These are phyloP conservation scores for Hansenula anomala DNA, from an alignment of 1,139 yeast species.

Conservation along the genomic window DNA sequence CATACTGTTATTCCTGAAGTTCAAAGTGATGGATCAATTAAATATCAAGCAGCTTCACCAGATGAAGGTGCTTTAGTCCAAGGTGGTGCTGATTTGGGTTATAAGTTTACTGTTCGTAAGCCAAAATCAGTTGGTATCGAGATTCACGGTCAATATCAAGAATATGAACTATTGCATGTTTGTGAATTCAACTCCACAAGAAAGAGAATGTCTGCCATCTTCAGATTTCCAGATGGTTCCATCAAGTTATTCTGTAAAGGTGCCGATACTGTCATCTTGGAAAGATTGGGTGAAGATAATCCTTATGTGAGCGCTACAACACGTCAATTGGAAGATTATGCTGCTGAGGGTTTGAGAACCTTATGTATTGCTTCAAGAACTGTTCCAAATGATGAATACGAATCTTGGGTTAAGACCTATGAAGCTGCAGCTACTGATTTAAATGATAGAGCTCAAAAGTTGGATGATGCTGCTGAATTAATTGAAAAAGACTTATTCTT, in stretches of 20 bases:
- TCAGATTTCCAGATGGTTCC: constrained; percentile 90
- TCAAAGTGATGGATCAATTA: constrained; percentile 54
- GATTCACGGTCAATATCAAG: constrained; percentile 34
- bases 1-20: constrained; percentile 97
- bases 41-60: constrained; percentile 98
- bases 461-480: constrained; percentile 81
- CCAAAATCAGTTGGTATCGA: constrained; percentile 79
- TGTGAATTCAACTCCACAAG: constrained; percentile 97
- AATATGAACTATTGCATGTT: constrained; percentile 77
- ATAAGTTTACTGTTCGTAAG: constrained; percentile 74
- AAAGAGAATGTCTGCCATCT: constrained; percentile 95
- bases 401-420: constrained; percentile 53
- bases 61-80: constrained; percentile 98
- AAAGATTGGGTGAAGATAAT: constrained; percentile 70
- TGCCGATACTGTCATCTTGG: constrained; percentile 94
- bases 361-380: constrained; percentile 87
- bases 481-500: constrained; percentile 78
- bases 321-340: constrained; percentile 91
- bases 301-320: constrained; percentile 80
- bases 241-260: constrained; percentile 92
- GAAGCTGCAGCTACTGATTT: constrained; percentile 81
- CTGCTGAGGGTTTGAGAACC: constrained; percentile 93
- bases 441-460: constrained; percentile 64
- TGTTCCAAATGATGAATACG: constrained; percentile 74
- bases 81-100: constrained; percentile 90